Evolutionary conservation across 306 rosid species (phyloP), one percentile per base, ranked within the genome.

Genomic region (Ochetophila trinervis): DNA sequence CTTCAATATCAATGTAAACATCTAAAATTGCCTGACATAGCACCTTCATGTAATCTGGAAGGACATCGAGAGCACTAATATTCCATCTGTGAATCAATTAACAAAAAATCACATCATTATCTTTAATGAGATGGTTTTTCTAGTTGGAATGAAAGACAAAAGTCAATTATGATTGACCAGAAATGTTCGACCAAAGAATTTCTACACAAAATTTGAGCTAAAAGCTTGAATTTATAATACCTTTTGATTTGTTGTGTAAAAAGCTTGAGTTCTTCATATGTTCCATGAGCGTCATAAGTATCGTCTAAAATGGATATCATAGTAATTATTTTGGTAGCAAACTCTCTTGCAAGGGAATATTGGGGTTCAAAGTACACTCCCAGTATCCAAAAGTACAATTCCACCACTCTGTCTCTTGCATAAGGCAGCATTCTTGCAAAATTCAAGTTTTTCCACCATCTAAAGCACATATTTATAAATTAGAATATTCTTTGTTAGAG

Each of bases 401-500:
- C 93, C 13, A 79, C 81, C 17, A 82, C 49, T 57, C 95, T 78
- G 53, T 82, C 82, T 40, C 86, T 72, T 4, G 63, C 60, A 74
- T 73, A 84, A 0, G 88, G 66, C 8, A 75, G 70, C n/a, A 63
- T 71, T 4, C 2, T 67, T 44, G 36, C 7, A 13, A 67, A 30
- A 22, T 79, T 70, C 23, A 84, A 63, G 19, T 73, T 75, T 11
- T 77, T 79, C 87, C 86, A 84, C 90, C 90, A 83, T 70, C 86
- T 76, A 53, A 16, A 53, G 18, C 62, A 24, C n/a, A 27, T 8
- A 7, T 34, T 12, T 1, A 8, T 24, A n/a, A 57, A 32, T 57
- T 40, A 19, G 19, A 9, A n/a, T n/a, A n/a, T n/a, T n/a, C n/a
- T n/a, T n/a, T n/a, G n/a, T n/a, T n/a, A n/a, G n/a, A n/a, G n/a